Base-by-base conservation (phyloP, 2,329 filamentous ascomycete species). In the Scedosporium dehoogii region DNA sequence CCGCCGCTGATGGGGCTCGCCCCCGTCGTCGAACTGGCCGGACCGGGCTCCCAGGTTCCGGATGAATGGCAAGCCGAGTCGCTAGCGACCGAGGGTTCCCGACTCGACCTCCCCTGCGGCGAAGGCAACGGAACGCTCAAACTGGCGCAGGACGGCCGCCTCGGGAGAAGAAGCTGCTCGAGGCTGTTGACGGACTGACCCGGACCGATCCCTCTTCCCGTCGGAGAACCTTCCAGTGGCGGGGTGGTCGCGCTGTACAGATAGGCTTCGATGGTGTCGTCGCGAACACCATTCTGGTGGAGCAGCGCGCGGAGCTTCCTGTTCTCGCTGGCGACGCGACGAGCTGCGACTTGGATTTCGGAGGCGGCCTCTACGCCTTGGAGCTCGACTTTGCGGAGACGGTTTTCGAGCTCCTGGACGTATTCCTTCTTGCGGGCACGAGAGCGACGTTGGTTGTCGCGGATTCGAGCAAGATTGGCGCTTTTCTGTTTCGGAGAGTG, bases 401-500 rank as follows among this genome's bases (percentile, higher is more conserved):
- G 84, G 57, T 77, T 73, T 71, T 90, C 86, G 21, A 90, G 78
- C 58, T 87, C 86, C 65, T 85, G 78, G 46, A 91, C 75, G 70
- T 92, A 91, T 69, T 90, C 87, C 75, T 88, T 90, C 66, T 86
- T 81, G 42, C 88, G 82, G 56, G 87, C 87, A 61, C 89, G 85
- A n/a, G 86, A 90, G 65, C 88, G 85, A 62, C 89, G 81, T 71
- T 92, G 89, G 69, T 92, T 92, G 68, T 92, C 87, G 66, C 89
- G 83, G 67, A 91, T 87, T 63, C 88, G 85, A 65, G 73, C 74
- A 67, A 76, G 69, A 63, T 76, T 76, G 64, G 73, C 73, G 64
- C 61, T 62, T n/a, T 59, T 56, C 61, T 62, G 23, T 38, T 38
- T 55, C 4, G 12, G 48, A 33, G 16, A 18, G 14, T 48, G 16